A percentile compares a stretch with the other conserved stretches of the same genome.
phyloP scores from a whole-genome alignment of 768 basidiomycete species.

The Tephrocybe sp. region DNA sequence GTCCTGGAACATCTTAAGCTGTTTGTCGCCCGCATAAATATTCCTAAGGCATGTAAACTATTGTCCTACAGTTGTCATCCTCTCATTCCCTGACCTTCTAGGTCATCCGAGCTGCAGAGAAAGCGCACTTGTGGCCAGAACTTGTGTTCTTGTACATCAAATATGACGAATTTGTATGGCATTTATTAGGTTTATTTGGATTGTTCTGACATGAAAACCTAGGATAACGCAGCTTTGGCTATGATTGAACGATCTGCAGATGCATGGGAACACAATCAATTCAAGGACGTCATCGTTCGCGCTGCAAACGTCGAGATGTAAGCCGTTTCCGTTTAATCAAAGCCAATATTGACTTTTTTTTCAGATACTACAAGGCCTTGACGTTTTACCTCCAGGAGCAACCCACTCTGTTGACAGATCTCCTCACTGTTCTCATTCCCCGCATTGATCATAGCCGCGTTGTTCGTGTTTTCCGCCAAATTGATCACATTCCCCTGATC shows the following conservation, averaged over 20 bases:
- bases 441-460: constrained; percentile 95
- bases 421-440: constrained; percentile 87
- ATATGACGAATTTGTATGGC: constrained; percentile 88
- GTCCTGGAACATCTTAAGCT: constrained; percentile 99
- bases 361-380: constrained; percentile 90
- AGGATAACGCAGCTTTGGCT: constrained; percentile 96
- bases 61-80: not conserved
- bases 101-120: constrained; percentile 95
- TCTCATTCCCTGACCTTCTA: constrained; percentile 17
- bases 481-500: constrained; percentile 94
- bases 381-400: constrained; percentile 95
- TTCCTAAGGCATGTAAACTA: constrained; percentile 68
- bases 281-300: constrained; percentile 97
- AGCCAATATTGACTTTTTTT: constrained; percentile 10
- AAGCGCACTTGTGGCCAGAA: constrained; percentile 97
- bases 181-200: not conserved
- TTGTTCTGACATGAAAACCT: constrained; percentile 3
- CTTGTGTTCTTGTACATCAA: constrained; percentile 98
- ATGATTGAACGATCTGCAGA: constrained; percentile 99
- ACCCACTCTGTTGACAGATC: constrained; percentile 89
- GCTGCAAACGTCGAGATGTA: constrained; percentile 98
- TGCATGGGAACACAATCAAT: constrained; percentile 99
- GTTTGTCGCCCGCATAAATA: constrained; percentile 95
- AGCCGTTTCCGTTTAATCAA: constrained; percentile 15
- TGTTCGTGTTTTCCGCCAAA: constrained; percentile 92